These are phyloP conservation scores for Lactarius sanguifluus DNA, from an alignment of 768 basidiomycete species.

Conservation along the genomic window DNA sequence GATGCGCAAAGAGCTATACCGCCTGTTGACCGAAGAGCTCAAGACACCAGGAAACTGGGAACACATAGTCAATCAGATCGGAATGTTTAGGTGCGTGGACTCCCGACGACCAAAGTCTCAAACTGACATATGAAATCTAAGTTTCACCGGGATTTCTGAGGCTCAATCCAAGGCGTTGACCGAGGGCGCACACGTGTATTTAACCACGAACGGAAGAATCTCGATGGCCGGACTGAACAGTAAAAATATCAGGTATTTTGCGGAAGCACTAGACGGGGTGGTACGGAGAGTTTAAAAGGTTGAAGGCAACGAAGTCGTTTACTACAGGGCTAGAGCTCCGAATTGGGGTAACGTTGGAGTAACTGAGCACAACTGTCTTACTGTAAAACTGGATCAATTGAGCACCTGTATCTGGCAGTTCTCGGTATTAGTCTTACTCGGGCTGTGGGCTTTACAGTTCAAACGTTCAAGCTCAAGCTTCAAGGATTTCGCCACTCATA, in stretches of 20 bases:
- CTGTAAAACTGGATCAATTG: no score
- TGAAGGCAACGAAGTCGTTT: background rate
- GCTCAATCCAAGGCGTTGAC: constrained; percentile 66
- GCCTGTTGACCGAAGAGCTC: constrained; percentile 70
- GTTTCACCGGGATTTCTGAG: constrained; percentile 79
- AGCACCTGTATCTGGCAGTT: no score
- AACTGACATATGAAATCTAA: constrained; percentile 37
- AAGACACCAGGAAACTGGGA: constrained; percentile 92
- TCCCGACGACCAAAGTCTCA: background rate
- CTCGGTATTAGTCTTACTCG: no score
- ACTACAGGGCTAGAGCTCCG: background rate
- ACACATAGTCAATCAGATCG: constrained; percentile 95
- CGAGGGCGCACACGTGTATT: constrained; percentile 76
- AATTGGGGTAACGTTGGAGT: background rate
- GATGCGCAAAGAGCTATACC: constrained; percentile 82
- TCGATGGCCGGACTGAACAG: constrained; percentile 93
- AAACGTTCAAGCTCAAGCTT: no score
- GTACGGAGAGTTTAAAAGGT: constrained; percentile 45
- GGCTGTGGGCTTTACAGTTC: no score
- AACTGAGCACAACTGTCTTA: background rate
- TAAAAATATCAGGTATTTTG: constrained; percentile 75
- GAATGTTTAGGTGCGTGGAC: constrained; percentile 86
- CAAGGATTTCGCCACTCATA: no score
- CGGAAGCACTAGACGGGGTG: constrained; percentile 63
- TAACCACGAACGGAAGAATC: constrained; percentile 86